Conservation (phyloP, 164 flowering plant species). For the Macadamia integrifolia region DNA sequence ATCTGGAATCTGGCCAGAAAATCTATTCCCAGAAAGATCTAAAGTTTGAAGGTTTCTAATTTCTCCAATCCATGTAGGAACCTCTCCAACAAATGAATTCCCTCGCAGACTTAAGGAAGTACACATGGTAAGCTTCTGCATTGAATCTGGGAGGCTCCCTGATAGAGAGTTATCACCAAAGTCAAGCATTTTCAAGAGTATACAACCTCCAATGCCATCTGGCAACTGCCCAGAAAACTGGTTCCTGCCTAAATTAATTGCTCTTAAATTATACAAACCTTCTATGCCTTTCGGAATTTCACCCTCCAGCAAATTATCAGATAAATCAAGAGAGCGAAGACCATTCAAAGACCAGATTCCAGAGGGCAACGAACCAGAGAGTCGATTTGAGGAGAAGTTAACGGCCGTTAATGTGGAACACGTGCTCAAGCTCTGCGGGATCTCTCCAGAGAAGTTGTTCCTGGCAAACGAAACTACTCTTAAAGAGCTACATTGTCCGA, state of each 20-base stretch:
- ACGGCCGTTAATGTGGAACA: conserved; percentile 57
- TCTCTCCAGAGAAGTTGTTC: conserved; percentile 55
- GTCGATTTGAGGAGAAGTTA: conserved; percentile 59
- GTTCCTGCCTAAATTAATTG: conserved; percentile 47
- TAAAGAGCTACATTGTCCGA: conserved; percentile 67
- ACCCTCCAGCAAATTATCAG: conserved; percentile 63
- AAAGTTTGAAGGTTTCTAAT: conserved; percentile 57
- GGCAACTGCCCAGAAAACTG: conserved; percentile 59
- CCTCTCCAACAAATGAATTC: conserved; percentile 51
- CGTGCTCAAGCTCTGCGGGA: conserved; percentile 60
- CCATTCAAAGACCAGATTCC: conserved; percentile 66
- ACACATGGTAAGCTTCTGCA: conserved; percentile 59
- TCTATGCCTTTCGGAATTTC: conserved; percentile 63
- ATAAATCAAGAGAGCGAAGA: conserved; percentile 66
- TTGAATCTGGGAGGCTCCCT: conserved; percentile 58
- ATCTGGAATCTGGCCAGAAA: conserved; percentile 61
- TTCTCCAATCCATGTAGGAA: conserved; percentile 78
- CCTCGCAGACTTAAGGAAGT: conserved; percentile 42
- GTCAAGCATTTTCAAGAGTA: conserved; percentile 52
- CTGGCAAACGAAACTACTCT: conserved; percentile 56
- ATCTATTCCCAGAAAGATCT: conserved; percentile 72
- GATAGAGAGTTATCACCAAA: conserved; percentile 62
- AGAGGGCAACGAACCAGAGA: conserved; percentile 60
- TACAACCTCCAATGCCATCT: conserved; percentile 65
- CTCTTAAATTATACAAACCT: conserved; percentile 44